phyloP scores from a whole-genome alignment of 1,284 basidiomycete genomes.

The Ustilago xerochloae region DNA sequence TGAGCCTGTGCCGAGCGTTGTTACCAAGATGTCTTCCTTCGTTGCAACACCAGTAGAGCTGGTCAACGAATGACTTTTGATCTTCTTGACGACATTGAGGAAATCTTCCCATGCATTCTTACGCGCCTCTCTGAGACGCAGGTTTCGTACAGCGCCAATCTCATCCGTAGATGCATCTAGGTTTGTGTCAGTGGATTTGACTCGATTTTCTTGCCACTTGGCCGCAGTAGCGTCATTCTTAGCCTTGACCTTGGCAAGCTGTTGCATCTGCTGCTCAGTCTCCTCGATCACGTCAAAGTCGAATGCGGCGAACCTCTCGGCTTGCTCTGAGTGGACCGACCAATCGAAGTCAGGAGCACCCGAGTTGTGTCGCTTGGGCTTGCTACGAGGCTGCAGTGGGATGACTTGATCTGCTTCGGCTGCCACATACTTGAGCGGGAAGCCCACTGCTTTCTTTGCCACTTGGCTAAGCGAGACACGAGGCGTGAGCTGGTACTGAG shows the following conservation, averaged over 20 bases:
- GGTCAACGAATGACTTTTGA: conserved; percentile 9
- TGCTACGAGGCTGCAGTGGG: conserved; percentile 40
- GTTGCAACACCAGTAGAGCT: not conserved
- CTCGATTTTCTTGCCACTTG: conserved; percentile 67
- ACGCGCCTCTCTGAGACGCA: conserved; percentile 41
- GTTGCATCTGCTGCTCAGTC: conserved; percentile 72
- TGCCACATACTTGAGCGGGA: conserved; percentile 17
- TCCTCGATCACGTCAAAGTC: conserved; percentile 70
- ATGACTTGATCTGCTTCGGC: conserved; percentile 39
- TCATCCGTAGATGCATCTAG: conserved; percentile 28
- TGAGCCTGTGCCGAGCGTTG: conserved; percentile 88
- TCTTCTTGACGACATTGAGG: conserved; percentile 45
- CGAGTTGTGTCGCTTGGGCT: conserved; percentile 21
- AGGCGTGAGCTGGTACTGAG: conserved; percentile 71
- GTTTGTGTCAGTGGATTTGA: conserved; percentile 13
- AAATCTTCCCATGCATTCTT: conserved; percentile 53
- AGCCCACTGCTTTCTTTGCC: not conserved
- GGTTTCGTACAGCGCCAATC: conserved; percentile 26
- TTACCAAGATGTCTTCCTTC: conserved; percentile 74
- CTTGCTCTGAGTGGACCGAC: conserved; percentile 15
- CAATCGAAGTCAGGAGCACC: conserved; percentile 66
- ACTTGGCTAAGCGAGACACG: conserved; percentile 2
- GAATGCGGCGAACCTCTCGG: conserved; percentile 41
- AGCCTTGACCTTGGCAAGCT: conserved; percentile 37
- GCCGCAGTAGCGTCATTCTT: conserved; percentile 49